Evolutionary conservation across 768 basidiomycete genomes (phyloP).

Genomic region (Imleria badia): DNA sequence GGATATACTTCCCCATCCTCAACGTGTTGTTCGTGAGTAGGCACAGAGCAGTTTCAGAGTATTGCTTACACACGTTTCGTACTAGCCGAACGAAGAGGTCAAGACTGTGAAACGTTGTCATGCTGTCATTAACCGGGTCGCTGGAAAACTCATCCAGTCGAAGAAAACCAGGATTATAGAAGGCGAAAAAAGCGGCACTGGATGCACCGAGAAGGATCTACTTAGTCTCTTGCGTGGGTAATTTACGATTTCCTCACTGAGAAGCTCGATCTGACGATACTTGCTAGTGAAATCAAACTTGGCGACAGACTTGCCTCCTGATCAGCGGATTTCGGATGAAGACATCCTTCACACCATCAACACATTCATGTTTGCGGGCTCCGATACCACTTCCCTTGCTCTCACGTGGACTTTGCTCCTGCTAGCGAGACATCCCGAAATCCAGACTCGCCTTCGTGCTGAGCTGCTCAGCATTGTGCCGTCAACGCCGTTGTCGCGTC

Average conservation of each 20-base stretch:
- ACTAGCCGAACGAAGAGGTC: conserved; percentile 55
- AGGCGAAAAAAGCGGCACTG: conserved; percentile 49
- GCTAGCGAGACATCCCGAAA: conserved; percentile 62
- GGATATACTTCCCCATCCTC: conserved; percentile 59
- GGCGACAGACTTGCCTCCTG: conserved; percentile 63
- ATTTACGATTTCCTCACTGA: neutral
- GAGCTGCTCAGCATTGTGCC: conserved; percentile 59
- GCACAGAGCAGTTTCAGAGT: neutral
- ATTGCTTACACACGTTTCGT: conserved; percentile 1
- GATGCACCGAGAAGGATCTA: conserved; percentile 68
- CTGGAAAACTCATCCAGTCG: conserved; percentile 73
- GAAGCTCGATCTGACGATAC: conserved; percentile 5
- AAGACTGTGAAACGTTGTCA: conserved; percentile 56
- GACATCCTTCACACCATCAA: conserved; percentile 86
- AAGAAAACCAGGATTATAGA: conserved; percentile 75
- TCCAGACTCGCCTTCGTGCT: conserved; percentile 68
- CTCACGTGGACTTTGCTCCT: conserved; percentile 84
- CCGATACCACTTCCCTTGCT: conserved; percentile 81
- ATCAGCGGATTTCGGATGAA: conserved; percentile 80
- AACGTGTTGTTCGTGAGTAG: conserved; percentile 55
- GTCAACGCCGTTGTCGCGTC: conserved; percentile 38
- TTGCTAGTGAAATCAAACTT: conserved; percentile 78
- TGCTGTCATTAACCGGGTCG: conserved; percentile 62
- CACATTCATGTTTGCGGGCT: conserved; percentile 89
- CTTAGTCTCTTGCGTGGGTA: conserved; percentile 72